Evolutionary conservation across 768 basidiomycete species (phyloP).

Genomic region (Cystobasidium ongulense): DNA sequence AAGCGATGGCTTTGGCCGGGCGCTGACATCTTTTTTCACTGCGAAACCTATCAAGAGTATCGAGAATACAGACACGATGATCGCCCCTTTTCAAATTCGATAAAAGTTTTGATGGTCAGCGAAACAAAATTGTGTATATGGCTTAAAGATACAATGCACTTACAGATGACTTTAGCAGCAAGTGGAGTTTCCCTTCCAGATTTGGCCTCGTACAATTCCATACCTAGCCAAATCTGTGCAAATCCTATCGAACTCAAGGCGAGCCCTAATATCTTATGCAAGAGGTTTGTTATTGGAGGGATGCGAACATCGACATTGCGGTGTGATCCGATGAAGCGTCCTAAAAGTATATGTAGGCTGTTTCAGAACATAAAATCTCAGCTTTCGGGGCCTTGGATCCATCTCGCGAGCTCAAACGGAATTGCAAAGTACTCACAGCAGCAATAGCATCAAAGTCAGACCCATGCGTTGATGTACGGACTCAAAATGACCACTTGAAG

Average conservation of each 20-base stretch:
- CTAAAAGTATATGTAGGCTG: conserved; percentile 3
- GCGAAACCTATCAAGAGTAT: not conserved
- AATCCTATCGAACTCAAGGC: conserved; percentile 17
- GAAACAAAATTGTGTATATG: not conserved
- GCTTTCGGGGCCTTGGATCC: not conserved
- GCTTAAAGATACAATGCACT: not conserved
- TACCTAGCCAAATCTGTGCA: conserved; percentile 19
- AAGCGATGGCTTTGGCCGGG: not conserved
- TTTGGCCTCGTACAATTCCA: conserved; percentile 9
- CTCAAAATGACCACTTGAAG: not conserved
- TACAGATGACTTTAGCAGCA: conserved; percentile 22
- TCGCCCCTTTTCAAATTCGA: conserved; percentile 10
- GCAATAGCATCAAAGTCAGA: conserved; percentile 8
- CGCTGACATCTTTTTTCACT: not conserved
- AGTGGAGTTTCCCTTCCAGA: not conserved
- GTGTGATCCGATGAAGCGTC: not conserved
- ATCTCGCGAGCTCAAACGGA: not conserved
- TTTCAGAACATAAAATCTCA: not conserved
- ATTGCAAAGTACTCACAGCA: not conserved
- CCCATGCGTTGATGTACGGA: conserved; percentile 16
- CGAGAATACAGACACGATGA: conserved; percentile 9
- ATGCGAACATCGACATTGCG: not conserved
- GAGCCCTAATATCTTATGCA: not conserved
- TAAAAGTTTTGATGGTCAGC: too few species aligned
- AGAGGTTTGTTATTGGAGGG: not conserved